phyloP scores from a whole-genome alignment of 345 rosid genomes.

The Acer campestre region DNA sequence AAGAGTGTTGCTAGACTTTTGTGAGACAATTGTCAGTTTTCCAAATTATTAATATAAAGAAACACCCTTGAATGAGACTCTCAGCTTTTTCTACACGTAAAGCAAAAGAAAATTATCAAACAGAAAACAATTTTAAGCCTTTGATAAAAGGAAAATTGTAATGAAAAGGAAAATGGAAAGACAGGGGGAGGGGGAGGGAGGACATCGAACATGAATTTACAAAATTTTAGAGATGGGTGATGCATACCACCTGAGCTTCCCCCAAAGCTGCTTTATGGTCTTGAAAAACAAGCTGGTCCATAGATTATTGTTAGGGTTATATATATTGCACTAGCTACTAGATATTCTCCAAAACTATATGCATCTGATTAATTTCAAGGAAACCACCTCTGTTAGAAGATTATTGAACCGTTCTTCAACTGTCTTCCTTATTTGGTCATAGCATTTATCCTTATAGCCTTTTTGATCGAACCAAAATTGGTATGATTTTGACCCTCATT shows the following conservation, averaged over 20 bases:
- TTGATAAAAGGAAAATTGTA: not conserved
- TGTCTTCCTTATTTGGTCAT: conserved; percentile 83
- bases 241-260: conserved; percentile 85
- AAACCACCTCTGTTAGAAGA: conserved; percentile 72
- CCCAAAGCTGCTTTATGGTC: conserved; percentile 96
- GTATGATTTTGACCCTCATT: no score
- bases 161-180: not conserved
- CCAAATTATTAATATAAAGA: not conserved
- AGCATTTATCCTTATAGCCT: conserved; percentile 96
- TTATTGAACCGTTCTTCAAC: conserved; percentile 83
- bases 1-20: not conserved
- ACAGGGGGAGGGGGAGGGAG: not conserved
- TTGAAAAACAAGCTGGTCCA: conserved; percentile 78
- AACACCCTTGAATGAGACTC: conserved; percentile 1
- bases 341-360: conserved; percentile 2
- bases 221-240: conserved; percentile 15
- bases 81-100: not conserved
- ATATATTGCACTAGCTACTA: conserved; percentile 21
- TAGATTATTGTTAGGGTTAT: conserved; percentile 31
- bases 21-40: not conserved
- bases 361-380: not conserved
- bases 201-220: not conserved
- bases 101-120: not conserved
- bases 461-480: no score
- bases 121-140: not conserved